Evolutionary conservation across 2,329 filamentous ascomycete species (phyloP).

Genomic region (Cercospora canescens): DNA sequence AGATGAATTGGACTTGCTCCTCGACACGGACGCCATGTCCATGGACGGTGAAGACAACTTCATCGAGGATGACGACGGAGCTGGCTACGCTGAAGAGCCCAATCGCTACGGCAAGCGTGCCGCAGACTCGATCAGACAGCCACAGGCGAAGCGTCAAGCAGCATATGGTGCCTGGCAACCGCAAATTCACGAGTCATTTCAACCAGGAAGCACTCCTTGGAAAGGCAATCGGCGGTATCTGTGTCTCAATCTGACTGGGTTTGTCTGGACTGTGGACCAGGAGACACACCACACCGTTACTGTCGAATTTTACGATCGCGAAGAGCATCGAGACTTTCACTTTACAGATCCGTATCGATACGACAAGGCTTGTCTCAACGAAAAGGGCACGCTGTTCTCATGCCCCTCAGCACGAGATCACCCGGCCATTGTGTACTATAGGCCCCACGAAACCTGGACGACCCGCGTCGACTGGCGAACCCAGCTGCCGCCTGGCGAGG

Average conservation of each 20-base stretch:
- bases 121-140: constrained; percentile 38
- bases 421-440: constrained; percentile 87
- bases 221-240: constrained; percentile 90
- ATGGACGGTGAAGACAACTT: constrained; percentile 71
- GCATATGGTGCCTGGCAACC: constrained; percentile 56
- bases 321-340: constrained; percentile 89
- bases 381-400: constrained; percentile 82
- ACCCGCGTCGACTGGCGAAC: constrained; percentile 87
- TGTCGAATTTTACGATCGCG: constrained; percentile 95
- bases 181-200: constrained; percentile 79
- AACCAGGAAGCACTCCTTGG: constrained; percentile 95
- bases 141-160: constrained; percentile 54
- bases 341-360: constrained; percentile 96
- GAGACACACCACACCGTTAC: constrained; percentile 87
- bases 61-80: constrained; percentile 91
- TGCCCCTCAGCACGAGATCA: constrained; percentile 67
- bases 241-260: constrained; percentile 88
- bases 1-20: constrained; percentile 74
- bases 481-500: constrained; percentile 81
- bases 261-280: constrained; percentile 96
- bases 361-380: constrained; percentile 89
- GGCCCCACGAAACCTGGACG: constrained; percentile 97
- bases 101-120: constrained; percentile 65
- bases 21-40: constrained; percentile 61
- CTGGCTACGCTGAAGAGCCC: constrained; percentile 73